phyloP scores from a whole-genome alignment of 2,329 filamentous ascomycete genomes.

The Peltaster fructicola region DNA sequence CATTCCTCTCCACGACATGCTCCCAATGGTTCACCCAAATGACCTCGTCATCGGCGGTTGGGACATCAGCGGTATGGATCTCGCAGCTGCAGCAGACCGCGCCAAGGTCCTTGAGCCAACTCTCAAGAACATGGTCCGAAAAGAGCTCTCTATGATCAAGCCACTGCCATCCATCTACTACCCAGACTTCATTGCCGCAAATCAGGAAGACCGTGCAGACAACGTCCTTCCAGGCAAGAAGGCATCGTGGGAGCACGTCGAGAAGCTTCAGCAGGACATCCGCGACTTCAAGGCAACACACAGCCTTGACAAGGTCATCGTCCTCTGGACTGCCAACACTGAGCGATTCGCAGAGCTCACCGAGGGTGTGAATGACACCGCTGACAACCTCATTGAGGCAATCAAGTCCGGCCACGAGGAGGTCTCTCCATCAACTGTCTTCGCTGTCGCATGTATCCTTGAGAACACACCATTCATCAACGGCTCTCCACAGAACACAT shows the following conservation, averaged over 20 bases:
- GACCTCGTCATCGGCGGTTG: conserved; percentile 89
- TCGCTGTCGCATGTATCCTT: conserved; percentile 84
- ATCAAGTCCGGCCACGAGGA: conserved; percentile 79
- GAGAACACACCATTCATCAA: conserved; percentile 94
- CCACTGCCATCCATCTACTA: conserved; percentile 95
- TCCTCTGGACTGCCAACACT: conserved; percentile 98
- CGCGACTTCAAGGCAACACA: conserved; percentile 80
- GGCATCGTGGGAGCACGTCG: conserved; percentile 73
- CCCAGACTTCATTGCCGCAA: conserved; percentile 96
- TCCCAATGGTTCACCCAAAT: conserved; percentile 95
- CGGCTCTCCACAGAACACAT: conserved; percentile 96
- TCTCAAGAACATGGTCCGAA: conserved; percentile 72
- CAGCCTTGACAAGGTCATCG: conserved; percentile 80
- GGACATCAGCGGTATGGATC: conserved; percentile 87
- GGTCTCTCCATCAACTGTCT: conserved; percentile 87
- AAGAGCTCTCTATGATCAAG: conserved; percentile 80
- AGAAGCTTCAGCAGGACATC: conserved; percentile 85
- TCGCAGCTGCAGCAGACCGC: conserved; percentile 87
- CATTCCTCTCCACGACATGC: conserved; percentile 82
- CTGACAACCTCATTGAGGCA: conserved; percentile 75
- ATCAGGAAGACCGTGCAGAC: conserved; percentile 92
- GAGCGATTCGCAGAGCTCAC: conserved; percentile 87
- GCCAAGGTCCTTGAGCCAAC: conserved; percentile 90
- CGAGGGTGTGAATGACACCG: conserved; percentile 84
- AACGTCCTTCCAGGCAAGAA: conserved; percentile 72